Evolutionary conservation across 1,284 basidiomycete genomes (phyloP), one percentile per base, ranked within the genome.

Genomic region (Cryptococcus maquisensis): DNA sequence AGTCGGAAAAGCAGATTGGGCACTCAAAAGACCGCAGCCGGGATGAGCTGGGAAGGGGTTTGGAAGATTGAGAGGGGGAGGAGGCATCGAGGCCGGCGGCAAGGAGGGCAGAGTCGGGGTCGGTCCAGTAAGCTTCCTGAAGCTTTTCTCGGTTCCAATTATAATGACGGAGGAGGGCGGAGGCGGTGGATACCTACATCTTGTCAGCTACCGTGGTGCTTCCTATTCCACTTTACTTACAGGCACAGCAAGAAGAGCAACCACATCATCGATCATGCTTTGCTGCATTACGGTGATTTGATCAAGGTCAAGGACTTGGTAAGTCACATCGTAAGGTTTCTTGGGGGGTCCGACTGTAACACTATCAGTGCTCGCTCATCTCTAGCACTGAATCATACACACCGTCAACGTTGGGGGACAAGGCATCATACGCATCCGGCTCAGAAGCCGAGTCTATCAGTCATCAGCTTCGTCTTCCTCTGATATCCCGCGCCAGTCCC

Each of bases 91-190:
- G 72, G 18, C 92, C 93, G 1, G 91, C 89, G 8, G 84, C 82
- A 23, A 82, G 80, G 40, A 86, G 82, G 4, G 92, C 82, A 9
- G 79, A 77, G 16, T 84, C 80, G 1, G 89, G 82, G 61, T 90
- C 87, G 66, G 93, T 92, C 90, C 94, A 93, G 77, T 90, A 96
- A 72, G 87, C 86, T 79, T 96, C 90, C 60, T 90, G 90, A n/a
- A 98, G 82, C 56, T 86, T 86, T 76, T 98, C 95, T 70, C 90
- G 90, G 81, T 98, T 98, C 95, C 95, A 98, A 46, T 82, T 81
- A 79, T 88, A 86, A 77, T 92, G 81, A 32, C 93, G 85, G 46
- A 98, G 80, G 6, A 98, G 81, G 45, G 94, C 80, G 1, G 86
- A 83, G 2, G 94, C 92, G 3, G 81, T 81, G 60, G 76, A 78